Evolutionary conservation across 139 green algal species (phyloP), one percentile per base, ranked within the genome.

Genomic region (Edaphochlamys debaryana): DNA sequence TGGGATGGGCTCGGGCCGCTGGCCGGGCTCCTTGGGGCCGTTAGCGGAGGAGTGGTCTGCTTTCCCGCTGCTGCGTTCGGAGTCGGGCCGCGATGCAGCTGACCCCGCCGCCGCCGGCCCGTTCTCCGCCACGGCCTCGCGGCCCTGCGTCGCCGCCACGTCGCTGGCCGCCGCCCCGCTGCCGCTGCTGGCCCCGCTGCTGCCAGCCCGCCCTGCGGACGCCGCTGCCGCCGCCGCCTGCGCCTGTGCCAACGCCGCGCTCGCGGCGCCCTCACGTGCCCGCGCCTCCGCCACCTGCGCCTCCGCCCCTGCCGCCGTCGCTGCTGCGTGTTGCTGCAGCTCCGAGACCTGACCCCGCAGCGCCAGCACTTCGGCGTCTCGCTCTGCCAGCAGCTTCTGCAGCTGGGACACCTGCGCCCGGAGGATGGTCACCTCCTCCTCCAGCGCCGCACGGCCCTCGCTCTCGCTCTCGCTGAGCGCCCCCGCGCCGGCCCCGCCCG

Each of bases 341-440:
- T 90, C 86, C 30, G 50, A 25, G 29, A 90, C 32, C 76, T 89
- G 87, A 38, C 62, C 84, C 40, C 79, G 76, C 73, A 92, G 85
- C n/a, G 71, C 68, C 8, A 45, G 56, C 2, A 93, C 34, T 79
- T 92, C 84, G 0, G 79, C 71, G 56, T 92, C 87, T 1, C 81
- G 79, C 60, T 90, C 90, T 37, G 69, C 75, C 34, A 93, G 73
- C 69, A 41, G 50, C 60, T 64, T 36, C 69, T 90, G 73, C 80
- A 92, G 76, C 67, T 69, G 38, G 50, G 34, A 17, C 37, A 92
- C 76, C 36, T 79, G 75, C 38, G 34, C 38, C 1, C 77, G 80
- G 68, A 91, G 67, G 58, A 42, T 56, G 0, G 23, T 40, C 25
- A 89, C 82, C 80, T 90, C 76, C 29, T 80, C 79, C 42, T 86